A percentile compares a stretch with the other conserved stretches of the same genome.
phyloP scores from a whole-genome alignment of 257 asterid species.

The Petrea volubilis region DNA sequence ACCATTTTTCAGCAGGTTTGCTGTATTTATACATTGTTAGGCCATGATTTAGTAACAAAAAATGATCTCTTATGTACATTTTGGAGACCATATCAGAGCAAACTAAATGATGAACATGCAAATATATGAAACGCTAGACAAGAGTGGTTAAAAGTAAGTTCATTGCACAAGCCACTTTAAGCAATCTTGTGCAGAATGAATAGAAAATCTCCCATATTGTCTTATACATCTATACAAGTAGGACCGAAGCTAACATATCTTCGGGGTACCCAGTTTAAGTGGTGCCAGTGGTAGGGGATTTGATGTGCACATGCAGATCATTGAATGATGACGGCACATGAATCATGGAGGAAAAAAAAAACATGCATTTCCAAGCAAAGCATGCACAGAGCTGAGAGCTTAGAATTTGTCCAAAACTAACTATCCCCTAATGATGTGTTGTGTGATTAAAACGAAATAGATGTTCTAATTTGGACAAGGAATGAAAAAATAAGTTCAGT shows the following conservation, averaged over 20 bases:
- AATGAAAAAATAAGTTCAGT: background rate
- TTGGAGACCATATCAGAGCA: background rate
- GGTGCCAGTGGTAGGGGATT: slow-evolving; percentile 24
- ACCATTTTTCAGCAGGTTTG: slow-evolving; percentile 72
- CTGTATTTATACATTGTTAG: slow-evolving; percentile 41
- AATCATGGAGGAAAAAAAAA: background rate
- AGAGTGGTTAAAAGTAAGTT: background rate
- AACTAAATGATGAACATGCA: background rate
- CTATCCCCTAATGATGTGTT: background rate
- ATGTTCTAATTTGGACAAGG: background rate
- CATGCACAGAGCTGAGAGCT: too few species aligned
- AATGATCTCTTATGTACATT: background rate
- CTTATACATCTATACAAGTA: slow-evolving; percentile 23
- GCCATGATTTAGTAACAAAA: background rate
- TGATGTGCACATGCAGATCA: slow-evolving; percentile 26
- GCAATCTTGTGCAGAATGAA: background rate
- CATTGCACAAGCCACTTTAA: slow-evolving; percentile 8
- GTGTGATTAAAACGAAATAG: background rate
- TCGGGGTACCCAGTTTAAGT: slow-evolving; percentile 16
- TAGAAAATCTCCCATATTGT: slow-evolving; percentile 18
- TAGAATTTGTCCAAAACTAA: background rate
- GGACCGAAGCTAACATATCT: slow-evolving; percentile 1
- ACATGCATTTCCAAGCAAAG: background rate
- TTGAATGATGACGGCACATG: slow-evolving; percentile 4
- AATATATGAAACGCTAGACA: too few species aligned